Conservation (phyloP, 129 eudicot species). For the Rutidosis leptorrhynchoides region DNA sequence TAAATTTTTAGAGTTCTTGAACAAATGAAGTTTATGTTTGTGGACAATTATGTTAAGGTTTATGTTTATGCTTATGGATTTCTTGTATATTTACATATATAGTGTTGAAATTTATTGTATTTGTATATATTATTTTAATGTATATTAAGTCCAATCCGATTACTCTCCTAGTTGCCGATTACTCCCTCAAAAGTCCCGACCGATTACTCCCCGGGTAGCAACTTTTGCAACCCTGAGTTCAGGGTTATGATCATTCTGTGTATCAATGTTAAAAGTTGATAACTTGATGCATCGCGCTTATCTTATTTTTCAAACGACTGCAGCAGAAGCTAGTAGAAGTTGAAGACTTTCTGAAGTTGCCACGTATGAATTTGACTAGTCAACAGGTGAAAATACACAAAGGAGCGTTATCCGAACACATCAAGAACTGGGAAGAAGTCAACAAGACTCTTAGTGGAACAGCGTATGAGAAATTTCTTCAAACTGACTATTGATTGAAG, state of each 20-base stretch:
- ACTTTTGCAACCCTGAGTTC: too few species aligned
- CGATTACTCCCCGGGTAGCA: too few species aligned
- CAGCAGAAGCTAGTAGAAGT: constrained; percentile 24
- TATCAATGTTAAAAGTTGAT: neutral
- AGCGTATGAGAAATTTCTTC: constrained; percentile 67
- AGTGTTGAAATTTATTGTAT: too few species aligned
- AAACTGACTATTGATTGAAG: constrained; percentile 52
- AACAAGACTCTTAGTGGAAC: constrained; percentile 73
- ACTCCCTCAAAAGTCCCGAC: too few species aligned
- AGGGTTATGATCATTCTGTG: constrained; percentile 2
- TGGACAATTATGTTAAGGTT: too few species aligned
- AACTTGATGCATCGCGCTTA: neutral
- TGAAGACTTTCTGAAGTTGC: neutral
- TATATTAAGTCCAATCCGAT: too few species aligned
- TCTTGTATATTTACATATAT: too few species aligned
- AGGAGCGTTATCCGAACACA: constrained; percentile 76
- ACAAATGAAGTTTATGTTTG: too few species aligned
- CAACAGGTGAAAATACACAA: constrained; percentile 82
- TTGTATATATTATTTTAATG: too few species aligned
- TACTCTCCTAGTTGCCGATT: too few species aligned
- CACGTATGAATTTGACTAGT: neutral
- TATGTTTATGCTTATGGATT: too few species aligned
- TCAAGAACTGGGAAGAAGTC: constrained; percentile 74
- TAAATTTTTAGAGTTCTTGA: too few species aligned
- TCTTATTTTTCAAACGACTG: neutral